Conservation (phyloP, 345 rosid species). For the Kandelia obovata region DNA sequence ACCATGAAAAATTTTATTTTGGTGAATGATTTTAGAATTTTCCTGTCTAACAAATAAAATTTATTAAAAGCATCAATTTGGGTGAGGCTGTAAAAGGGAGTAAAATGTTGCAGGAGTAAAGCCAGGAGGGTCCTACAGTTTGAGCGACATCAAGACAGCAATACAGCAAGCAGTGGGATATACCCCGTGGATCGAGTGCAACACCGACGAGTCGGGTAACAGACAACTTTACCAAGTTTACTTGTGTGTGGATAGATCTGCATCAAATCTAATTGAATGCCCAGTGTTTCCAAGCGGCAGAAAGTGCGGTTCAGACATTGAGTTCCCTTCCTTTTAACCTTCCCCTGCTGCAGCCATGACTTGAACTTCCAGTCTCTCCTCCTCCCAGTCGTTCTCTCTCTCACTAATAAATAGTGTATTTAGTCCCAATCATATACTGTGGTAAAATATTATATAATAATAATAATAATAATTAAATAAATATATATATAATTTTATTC, state of each 20-base stretch:
- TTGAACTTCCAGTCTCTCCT: no score
- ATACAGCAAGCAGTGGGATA: slow-evolving; percentile 48
- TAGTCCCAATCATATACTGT: no score
- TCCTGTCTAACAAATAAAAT: no score
- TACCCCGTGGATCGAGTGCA: slow-evolving; percentile 78
- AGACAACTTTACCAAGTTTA: slow-evolving; percentile 84
- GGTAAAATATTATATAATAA: no score
- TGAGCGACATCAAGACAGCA: slow-evolving; percentile 55
- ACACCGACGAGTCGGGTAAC: slow-evolving; percentile 51
- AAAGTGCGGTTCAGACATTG: slow-evolving; percentile 52
- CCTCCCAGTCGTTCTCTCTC: background rate
- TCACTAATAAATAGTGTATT: background rate
- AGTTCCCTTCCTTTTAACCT: slow-evolving; percentile 64
- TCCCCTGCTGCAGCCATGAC: no score
- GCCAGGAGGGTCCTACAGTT: slow-evolving; percentile 46
- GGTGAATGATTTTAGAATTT: no score
- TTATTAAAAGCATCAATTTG: no score
- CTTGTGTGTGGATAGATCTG: slow-evolving; percentile 73
- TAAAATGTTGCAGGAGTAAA: slow-evolving; percentile 43
- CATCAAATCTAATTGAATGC: slow-evolving; percentile 56
- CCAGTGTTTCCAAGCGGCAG: slow-evolving; percentile 61
- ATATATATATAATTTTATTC: no score
- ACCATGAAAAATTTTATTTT: no score
- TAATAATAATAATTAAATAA: no score
- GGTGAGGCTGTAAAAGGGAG: background rate